Base-by-base conservation (phyloP, 306 rosid species). In the Casuarina equisetifolia region DNA sequence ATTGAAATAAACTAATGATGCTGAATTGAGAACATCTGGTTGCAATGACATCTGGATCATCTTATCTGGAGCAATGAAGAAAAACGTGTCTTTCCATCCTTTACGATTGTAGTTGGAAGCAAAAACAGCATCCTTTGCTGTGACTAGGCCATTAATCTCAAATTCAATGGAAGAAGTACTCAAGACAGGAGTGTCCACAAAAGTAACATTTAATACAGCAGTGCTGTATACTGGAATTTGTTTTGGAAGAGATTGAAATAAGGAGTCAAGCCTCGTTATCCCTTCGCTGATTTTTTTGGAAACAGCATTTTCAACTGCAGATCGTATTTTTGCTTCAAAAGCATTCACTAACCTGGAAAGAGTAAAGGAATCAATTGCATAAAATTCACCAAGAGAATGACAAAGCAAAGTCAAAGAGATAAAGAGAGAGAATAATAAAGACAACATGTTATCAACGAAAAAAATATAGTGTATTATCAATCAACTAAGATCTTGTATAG, bases 21-120 rank as follows among this genome's bases (percentile, higher is more conserved):
- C 87, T 4, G 98, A 92, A 76, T 88, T 82, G 74, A 94, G 83
- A 58, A 94, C 90, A 54, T 79, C 76, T 89, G 91, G 97, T 70
- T 92, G 96, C 50, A 92, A 67, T 45, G 96, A 90, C 70, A 94
- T 78, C 84, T 86, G 83, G 72, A 90, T 75, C 98, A 94, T 94
- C 84, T 88, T 89, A 53, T 76, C 87, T 43, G 85, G 78, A 78
- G 82, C 89, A 36, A 82, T 83, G 82, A 85, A 84, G 61, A 81
- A 67, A 81, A 82, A 72, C 66, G 79, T 81, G 80, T 76, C 66
- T 69, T 78, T 42, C 50, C 66, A 74, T 67, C 58, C 85, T 44
- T 76, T 73, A 55, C 54, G 76, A 82, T 55, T 64, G 77, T 74
- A 53, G 76, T 80, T 73, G 73, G 91, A 70, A 61, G 9, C 72